phyloP scores from a whole-genome alignment of 2,329 filamentous ascomycete species.

The Neocucurbitaria cava region DNA sequence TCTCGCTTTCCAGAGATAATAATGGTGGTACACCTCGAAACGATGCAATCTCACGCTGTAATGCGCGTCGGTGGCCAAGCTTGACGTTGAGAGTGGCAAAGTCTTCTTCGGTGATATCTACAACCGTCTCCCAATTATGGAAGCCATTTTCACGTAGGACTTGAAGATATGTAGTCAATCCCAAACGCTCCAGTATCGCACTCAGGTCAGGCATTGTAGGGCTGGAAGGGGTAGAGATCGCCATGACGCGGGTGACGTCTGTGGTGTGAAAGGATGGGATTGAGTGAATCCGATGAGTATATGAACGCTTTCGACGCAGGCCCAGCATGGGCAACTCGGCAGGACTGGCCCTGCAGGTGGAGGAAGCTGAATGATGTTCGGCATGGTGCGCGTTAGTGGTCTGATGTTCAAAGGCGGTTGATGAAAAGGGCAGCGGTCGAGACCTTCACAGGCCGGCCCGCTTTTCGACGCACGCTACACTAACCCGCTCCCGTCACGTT shows the following conservation, averaged over 20 bases:
- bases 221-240: constrained; percentile 34
- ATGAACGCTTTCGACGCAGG: constrained; percentile 24
- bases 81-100: constrained; percentile 48
- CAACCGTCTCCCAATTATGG: constrained; percentile 46
- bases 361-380: constrained; percentile 19
- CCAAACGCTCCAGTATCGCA: constrained; percentile 41
- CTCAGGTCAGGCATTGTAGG: constrained; percentile 29
- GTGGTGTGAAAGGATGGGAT: constrained; percentile 15
- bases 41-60: constrained; percentile 51
- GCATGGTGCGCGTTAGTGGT: constrained; percentile 17
- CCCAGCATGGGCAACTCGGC: constrained; percentile 20
- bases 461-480: constrained; percentile 3
- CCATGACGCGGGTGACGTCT: constrained; percentile 30
- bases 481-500: constrained; percentile 1
- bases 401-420: constrained; percentile 17
- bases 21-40: constrained; percentile 41
- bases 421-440: constrained; percentile 22
- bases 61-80: constrained; percentile 47
- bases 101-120: constrained; percentile 51
- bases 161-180: constrained; percentile 37
- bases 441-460: constrained; percentile 14
- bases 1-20: constrained; percentile 34
- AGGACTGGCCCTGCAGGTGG: constrained; percentile 8
- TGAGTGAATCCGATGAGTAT: constrained; percentile 23
- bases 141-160: constrained; percentile 47